Base-by-base conservation (phyloP, 257 asterid species). In the Thymus quinquecostatus region DNA sequence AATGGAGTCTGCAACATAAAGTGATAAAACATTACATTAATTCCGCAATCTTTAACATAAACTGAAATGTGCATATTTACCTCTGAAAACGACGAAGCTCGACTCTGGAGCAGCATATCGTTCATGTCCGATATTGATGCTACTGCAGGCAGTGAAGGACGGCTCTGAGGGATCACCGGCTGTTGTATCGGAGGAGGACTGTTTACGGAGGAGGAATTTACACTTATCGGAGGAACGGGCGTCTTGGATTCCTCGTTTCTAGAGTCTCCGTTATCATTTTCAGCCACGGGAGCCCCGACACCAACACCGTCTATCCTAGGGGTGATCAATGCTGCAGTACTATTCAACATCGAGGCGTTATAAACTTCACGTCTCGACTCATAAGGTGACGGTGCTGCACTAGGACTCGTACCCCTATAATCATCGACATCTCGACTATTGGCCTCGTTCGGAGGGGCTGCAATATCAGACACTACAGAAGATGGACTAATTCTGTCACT, bases 101-200 rank as follows among this genome's bases (percentile, higher is more conserved):
- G 89, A 57, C 81, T 86, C 40, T 10, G 85, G 28, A 76, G 76
- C 84, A 88, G 65, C 77, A 86, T 75, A 41, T 80, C 70, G 6
- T 80, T 78, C 96, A 91, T 85, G 75, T 83, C 86, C 1, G 82
- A 56, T 76, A 87, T 70, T 0, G 92, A 40, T 12, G 88, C 76
- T 32, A 83, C 80, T 2, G 79, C 36, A 9, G 60, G 3, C 41
- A 44, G 70, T 1, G 67, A 9, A 41, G 67, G 69, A 6, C 6
- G 41, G 41, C 6, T 44, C 41, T 64, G 29, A 6, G 78, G 66
- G 40, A 61, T 77, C 66, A 74, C 38, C 0, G 78, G 41, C 7
- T 9, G 66, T 65, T 69, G 60, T 64, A 43, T 71, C 2, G 68
- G 66, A 58, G 74, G 77, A 7, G 77, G 80, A 71, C 38, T 69